Conservation (phyloP, 1,284 basidiomycete genomes). For the Ceratobasidium sp. region DNA sequence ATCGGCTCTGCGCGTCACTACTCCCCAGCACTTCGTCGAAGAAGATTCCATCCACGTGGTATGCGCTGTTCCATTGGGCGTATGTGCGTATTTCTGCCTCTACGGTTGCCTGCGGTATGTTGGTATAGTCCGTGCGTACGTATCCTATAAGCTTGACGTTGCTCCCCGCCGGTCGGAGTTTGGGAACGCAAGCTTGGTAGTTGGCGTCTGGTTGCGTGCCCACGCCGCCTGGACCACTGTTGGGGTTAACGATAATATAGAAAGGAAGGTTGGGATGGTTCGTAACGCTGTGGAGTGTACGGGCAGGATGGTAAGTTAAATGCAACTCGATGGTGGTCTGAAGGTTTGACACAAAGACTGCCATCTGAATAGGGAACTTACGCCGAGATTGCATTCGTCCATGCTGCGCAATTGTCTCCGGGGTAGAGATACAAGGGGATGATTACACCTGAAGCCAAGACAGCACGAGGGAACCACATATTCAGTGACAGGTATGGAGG, state of each 20-base stretch:
- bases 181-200: constrained; percentile 54
- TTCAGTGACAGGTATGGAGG: not conserved
- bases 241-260: constrained; percentile 55
- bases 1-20: not conserved
- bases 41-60: constrained; percentile 55
- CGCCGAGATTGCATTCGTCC: constrained; percentile 34
- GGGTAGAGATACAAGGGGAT: constrained; percentile 35
- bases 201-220: constrained; percentile 51
- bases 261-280: constrained; percentile 53
- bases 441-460: constrained; percentile 33
- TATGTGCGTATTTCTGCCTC: constrained; percentile 55
- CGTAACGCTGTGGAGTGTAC: constrained; percentile 54
- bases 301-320: constrained; percentile 50
- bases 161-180: constrained; percentile 45
- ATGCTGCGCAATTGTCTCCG: constrained; percentile 21
- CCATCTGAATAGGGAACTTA: constrained; percentile 2
- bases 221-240: constrained; percentile 53
- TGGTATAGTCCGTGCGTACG: constrained; percentile 52
- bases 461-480: constrained; percentile 36
- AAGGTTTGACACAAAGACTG: not conserved
- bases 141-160: constrained; percentile 57
- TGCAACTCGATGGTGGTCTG: constrained; percentile 50
- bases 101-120: constrained; percentile 47
- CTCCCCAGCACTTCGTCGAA: constrained; percentile 53
- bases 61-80: constrained; percentile 51